Conservation (phyloP, 768 basidiomycete genomes). For the Mycena amicta region DNA sequence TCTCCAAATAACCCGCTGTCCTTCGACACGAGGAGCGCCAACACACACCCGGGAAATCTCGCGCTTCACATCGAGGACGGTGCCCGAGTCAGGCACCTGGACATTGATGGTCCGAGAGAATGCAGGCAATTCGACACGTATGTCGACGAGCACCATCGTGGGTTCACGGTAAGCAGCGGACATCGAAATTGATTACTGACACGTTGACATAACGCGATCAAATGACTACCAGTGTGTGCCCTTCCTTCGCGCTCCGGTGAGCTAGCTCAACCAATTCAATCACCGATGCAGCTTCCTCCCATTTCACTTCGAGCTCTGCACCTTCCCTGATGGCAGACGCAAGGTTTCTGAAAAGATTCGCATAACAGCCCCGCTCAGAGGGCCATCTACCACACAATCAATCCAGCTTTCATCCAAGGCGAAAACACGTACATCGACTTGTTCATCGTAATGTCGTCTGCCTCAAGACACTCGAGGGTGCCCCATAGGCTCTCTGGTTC, state of each 20-base stretch:
- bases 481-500: conserved; percentile 70
- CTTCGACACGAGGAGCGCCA: conserved; percentile 67
- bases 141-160: conserved; percentile 45
- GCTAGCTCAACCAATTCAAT: conserved; percentile 82
- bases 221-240: conserved; percentile 41
- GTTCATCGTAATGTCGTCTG: conserved; percentile 45
- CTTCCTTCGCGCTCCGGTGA: conserved; percentile 64
- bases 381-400: conserved; percentile 55
- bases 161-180: conserved; percentile 11
- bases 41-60: conserved; percentile 62
- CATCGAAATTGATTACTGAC: conserved; percentile 10
- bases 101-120: conserved; percentile 69
- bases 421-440: conserved; percentile 37
- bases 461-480: conserved; percentile 55
- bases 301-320: conserved; percentile 62
- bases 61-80: conserved; percentile 66
- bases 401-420: conserved; percentile 4
- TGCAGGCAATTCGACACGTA: conserved; percentile 78
- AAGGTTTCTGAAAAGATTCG: conserved; percentile 65
- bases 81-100: conserved; percentile 47
- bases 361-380: conserved; percentile 61
- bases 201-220: conserved; percentile 30
- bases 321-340: conserved; percentile 61
- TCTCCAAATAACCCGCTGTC: conserved; percentile 77
- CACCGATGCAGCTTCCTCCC: conserved; percentile 70